Evolutionary conservation across 2,329 filamentous ascomycete genomes (phyloP).

Genomic region (Aulographum hederae): DNA sequence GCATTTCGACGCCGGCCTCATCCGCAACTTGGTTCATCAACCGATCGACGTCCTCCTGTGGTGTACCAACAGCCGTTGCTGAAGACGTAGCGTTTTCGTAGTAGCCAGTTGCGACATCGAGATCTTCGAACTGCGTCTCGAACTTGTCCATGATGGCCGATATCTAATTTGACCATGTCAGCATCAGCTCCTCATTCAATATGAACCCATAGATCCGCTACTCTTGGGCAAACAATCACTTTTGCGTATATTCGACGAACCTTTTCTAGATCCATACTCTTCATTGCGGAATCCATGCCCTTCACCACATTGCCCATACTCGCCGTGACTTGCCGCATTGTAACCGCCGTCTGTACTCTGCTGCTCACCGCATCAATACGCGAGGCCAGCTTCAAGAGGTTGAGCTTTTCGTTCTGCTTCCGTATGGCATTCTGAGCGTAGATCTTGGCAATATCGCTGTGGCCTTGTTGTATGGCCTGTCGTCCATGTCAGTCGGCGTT

Average conservation of each 20-base stretch:
- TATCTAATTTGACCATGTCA: no score
- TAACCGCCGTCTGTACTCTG: conserved; percentile 43
- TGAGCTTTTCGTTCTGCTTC: conserved; percentile 43
- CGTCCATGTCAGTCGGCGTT: background rate
- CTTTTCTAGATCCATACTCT: conserved; percentile 44
- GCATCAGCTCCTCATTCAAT: background rate
- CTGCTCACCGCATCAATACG: conserved; percentile 41
- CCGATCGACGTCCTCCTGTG: conserved; percentile 71
- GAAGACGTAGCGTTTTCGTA: conserved; percentile 74
- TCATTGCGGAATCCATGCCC: conserved; percentile 44
- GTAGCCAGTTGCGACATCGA: conserved; percentile 40
- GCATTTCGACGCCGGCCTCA: conserved; percentile 69
- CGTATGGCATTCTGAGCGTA: conserved; percentile 45
- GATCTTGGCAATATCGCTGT: conserved; percentile 42
- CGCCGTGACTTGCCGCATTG: conserved; percentile 41
- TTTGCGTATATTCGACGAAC: no score
- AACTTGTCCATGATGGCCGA: conserved; percentile 49
- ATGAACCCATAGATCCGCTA: background rate
- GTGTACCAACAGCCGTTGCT: conserved; percentile 56
- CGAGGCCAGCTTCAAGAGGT: conserved; percentile 36
- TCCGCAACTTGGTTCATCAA: conserved; percentile 74
- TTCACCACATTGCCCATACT: conserved; percentile 44
- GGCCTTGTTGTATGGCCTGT: conserved; percentile 40
- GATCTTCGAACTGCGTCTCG: conserved; percentile 35
- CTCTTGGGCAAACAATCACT: no score